Base-by-base conservation (phyloP, 768 basidiomycete genomes). In the Mycena venus region DNA sequence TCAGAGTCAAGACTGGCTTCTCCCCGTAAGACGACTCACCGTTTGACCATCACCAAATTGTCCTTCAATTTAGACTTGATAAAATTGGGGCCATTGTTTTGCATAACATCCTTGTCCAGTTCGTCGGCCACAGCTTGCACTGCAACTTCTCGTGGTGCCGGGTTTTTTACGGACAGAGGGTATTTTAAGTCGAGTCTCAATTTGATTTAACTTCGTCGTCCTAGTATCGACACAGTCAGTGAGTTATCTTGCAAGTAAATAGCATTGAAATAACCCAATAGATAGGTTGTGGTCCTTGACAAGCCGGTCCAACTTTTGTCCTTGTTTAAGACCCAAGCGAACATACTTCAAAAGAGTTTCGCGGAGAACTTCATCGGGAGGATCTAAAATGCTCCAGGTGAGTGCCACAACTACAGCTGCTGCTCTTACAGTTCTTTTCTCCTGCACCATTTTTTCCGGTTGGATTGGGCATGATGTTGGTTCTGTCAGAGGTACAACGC, bases 81-180 rank as follows among this genome's bases (percentile, higher is more conserved):
- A 63, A 27, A 77, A n/a, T 62, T 66, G 3, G 78, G 73, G 1
- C 66, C 73, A 68, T 78, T 78, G 29, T 29, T 58, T 31, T 78
- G 70, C 12, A 38, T 62, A 15, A 77, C 23, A 66, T 78, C 78
- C 40, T 73, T 69, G 4, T 77, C 73, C 38, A 77, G 60, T 47
- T 77, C 76, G 11, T 77, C 76, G 21, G 31, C 10, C 4, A 64
- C 31, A 34, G 62, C 62, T 25, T 64, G 62, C 9, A n/a, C 21
- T 19, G 62, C 62, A n/a, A 31, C 29, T 27, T 64, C 62, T 31
- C 27, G 6, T 23, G 62, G 29, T 32, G 21, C 29, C 7, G 7
- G 15, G 12, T 29, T 21, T n/a, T 14, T 44, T 44, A 21, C 47
- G 27, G 29, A 64, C 62, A 23, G 62, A 64, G 29, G 62, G 62